Evolutionary conservation across 495 filamentous ascomycete genomes (phyloP).

Genomic region (Talaromyces adpressus): DNA sequence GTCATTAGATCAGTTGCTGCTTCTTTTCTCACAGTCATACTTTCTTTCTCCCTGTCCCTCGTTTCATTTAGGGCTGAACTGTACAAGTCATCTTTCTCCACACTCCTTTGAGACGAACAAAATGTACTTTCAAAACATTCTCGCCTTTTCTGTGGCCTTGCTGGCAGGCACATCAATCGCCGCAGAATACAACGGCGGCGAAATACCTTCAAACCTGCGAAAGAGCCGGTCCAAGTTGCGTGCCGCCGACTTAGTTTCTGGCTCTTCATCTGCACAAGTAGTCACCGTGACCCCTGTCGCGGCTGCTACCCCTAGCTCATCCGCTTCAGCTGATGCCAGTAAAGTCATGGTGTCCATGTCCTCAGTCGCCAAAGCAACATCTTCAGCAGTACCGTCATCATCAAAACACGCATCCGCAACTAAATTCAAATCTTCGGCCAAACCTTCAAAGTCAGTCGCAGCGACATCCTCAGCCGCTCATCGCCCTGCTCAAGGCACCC

Average conservation of each 20-base stretch:
- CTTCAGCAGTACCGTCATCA: neutral
- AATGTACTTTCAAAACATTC: slow-evolving; percentile 20
- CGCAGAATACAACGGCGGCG: slow-evolving; percentile 5
- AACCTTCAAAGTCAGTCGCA: neutral
- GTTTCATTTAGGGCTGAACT: neutral
- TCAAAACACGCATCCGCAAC: neutral
- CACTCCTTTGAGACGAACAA: neutral
- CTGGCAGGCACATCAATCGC: slow-evolving; percentile 17
- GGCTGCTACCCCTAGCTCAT: neutral
- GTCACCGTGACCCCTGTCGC: neutral
- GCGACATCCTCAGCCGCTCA: neutral
- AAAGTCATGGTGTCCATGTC: slow-evolving; percentile 2
- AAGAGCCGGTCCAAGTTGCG: neutral
- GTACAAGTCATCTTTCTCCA: slow-evolving; percentile 2
- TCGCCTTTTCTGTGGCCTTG: slow-evolving; percentile 15
- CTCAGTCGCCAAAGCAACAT: neutral
- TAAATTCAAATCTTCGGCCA: neutral
- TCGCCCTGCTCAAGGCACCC: neutral
- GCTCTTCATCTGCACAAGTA: neutral
- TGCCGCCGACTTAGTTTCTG: neutral
- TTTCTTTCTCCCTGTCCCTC: neutral
- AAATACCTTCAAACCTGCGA: neutral
- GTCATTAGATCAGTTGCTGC: neutral
- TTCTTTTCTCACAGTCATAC: neutral
- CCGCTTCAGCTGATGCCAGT: neutral